These are phyloP conservation scores for Bonia amplexicaulis DNA, from an alignment of 176 grass and related monocot genomes.

Conservation along the genomic window DNA sequence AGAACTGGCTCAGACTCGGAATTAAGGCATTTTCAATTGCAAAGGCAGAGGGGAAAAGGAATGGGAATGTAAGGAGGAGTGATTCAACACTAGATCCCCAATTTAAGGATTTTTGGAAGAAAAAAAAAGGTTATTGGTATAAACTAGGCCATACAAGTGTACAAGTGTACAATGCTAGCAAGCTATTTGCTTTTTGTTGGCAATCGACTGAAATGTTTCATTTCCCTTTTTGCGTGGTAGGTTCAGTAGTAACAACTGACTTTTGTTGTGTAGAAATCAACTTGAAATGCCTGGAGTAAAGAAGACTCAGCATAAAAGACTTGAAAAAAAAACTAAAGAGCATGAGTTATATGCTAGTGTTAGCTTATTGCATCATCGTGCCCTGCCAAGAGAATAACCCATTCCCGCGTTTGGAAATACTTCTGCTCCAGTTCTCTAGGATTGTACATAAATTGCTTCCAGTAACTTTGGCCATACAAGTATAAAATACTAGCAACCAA, in stretches of 20 bases:
- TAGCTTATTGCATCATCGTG: too few relatives aligned
- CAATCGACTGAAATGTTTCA: not conserved
- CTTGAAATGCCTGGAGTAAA: not conserved
- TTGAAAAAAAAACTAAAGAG: not conserved
- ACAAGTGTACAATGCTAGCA: not conserved
- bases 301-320: not conserved
- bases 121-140: not conserved
- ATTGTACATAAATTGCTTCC: too few relatives aligned
- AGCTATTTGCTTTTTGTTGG: not conserved
- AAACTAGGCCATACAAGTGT: not conserved
- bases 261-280: not conserved
- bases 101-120: not conserved
- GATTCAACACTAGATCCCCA: not conserved
- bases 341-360: too few relatives aligned
- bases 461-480: too few relatives aligned
- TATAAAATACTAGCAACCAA: not conserved
- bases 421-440: too few relatives aligned
- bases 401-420: too few relatives aligned
- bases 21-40: not conserved
- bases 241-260: not conserved
- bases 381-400: too few relatives aligned
- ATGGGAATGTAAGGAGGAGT: not conserved
- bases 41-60: not conserved
- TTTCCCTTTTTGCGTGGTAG: not conserved
- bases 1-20: not conserved